Percentiles rank a stretch among this genome's conserved stretches.
These are phyloP conservation scores for Penicillium cataractarum DNA, from an alignment of 495 filamentous ascomycete genomes.

Conservation along the genomic window DNA sequence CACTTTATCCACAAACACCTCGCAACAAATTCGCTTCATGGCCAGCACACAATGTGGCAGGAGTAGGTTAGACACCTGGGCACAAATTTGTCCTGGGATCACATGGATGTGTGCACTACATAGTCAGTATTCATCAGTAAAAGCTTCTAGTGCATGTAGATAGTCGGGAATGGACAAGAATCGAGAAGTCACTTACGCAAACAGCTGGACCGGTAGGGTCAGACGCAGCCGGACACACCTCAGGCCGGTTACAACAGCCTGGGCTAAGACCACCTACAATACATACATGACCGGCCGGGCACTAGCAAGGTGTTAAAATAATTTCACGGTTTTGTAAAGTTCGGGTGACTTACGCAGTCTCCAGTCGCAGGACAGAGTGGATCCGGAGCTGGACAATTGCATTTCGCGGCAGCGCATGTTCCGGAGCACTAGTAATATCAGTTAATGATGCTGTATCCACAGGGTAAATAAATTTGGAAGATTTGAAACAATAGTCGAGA, in stretches of 20 bases:
- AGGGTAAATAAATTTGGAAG: background rate
- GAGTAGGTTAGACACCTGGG: background rate
- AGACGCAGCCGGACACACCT: constrained; percentile 23
- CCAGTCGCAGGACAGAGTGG: constrained; percentile 22
- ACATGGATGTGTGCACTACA: constrained; percentile 21
- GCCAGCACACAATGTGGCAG: background rate
- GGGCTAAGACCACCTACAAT: constrained; percentile 20
- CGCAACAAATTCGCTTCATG: background rate
- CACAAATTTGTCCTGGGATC: background rate
- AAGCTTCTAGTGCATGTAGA: background rate
- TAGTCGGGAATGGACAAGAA: background rate
- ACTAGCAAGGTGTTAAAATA: constrained; percentile 10
- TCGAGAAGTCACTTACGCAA: constrained; percentile 21
- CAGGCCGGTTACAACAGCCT: constrained; percentile 23
- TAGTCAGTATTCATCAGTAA: background rate
- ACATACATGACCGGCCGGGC: constrained; percentile 21
- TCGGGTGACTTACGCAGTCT: constrained; percentile 21
- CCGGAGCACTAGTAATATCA: constrained; percentile 18
- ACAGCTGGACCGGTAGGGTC: constrained; percentile 18
- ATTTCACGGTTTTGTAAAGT: background rate
- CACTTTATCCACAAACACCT: background rate
- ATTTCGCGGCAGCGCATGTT: constrained; percentile 18
- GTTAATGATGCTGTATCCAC: background rate
- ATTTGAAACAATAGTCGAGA: background rate
- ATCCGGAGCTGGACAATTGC: constrained; percentile 15